These are phyloP conservation scores for Carex scoparia DNA, from an alignment of 176 grass and related monocot species.

Conservation along the genomic window DNA sequence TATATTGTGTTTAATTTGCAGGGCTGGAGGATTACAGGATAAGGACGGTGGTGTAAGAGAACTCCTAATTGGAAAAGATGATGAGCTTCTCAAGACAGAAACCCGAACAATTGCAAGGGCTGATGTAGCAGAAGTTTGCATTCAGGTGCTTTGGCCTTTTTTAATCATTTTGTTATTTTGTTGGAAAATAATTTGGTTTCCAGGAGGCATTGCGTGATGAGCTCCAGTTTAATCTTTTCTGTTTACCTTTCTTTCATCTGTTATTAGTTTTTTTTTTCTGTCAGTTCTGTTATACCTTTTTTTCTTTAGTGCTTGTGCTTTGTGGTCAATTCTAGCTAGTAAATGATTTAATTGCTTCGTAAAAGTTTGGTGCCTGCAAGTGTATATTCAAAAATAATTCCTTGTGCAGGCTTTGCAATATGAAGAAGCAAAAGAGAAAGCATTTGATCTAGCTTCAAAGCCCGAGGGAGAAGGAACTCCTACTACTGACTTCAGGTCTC, in stretches of 20 bases:
- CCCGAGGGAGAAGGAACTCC: constrained; percentile 87
- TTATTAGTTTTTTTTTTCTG: too few species aligned
- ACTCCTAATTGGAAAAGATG: constrained; percentile 70
- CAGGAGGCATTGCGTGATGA: background rate
- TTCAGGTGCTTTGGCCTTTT: constrained; percentile 45
- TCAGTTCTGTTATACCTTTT: too few species aligned
- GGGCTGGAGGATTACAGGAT: constrained; percentile 90
- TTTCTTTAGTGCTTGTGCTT: too few species aligned
- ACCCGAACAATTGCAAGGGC: constrained; percentile 75
- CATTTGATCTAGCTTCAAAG: constrained; percentile 90
- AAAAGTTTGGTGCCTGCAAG: background rate
- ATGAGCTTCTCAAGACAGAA: constrained; percentile 78
- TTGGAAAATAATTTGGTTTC: background rate
- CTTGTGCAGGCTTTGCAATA: constrained; percentile 55
- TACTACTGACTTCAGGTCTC: constrained; percentile 59
- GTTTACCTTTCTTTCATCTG: too few species aligned
- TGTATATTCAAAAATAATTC: background rate
- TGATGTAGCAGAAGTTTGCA: constrained; percentile 94
- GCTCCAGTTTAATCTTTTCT: background rate
- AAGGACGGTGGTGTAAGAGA: constrained; percentile 84
- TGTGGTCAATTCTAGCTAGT: too few species aligned
- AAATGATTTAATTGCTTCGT: too few species aligned
- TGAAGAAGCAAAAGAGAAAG: constrained; percentile 76
- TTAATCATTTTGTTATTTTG: background rate
- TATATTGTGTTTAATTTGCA: constrained; percentile 26